Conservation (phyloP, 2,329 filamentous ascomycete genomes). For the Tolypocladium paradoxum region DNA sequence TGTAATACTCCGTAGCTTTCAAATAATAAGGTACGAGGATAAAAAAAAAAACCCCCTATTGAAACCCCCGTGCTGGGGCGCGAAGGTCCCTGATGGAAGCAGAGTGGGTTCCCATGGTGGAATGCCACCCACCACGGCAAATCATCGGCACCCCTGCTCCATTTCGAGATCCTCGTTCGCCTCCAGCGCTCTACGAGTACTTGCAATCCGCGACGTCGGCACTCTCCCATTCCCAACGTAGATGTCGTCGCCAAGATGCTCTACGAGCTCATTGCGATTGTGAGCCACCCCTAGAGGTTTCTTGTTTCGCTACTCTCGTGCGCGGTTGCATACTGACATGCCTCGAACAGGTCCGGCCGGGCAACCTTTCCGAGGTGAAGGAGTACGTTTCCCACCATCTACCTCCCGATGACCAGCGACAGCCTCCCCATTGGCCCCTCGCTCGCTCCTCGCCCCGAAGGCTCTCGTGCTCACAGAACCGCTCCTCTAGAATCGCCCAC, state of each 20-base stretch:
- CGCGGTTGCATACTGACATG: constrained; percentile 7
- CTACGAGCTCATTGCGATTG: constrained; percentile 95
- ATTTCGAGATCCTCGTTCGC: constrained; percentile 10
- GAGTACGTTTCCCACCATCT: constrained; percentile 51
- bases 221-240: constrained; percentile 6
- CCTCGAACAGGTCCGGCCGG: constrained; percentile 67
- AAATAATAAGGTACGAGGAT: too few species aligned
- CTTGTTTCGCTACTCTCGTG: neutral
- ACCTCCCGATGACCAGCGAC: constrained; percentile 1
- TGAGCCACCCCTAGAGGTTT: constrained; percentile 32
- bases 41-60: too few species aligned
- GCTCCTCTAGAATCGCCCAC: constrained; percentile 61
- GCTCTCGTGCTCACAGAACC: constrained; percentile 4
- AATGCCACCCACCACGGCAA: neutral
- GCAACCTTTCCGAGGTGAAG: constrained; percentile 84
- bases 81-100: too few species aligned
- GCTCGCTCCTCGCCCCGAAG: neutral
- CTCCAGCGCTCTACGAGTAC: neutral
- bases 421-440: neutral
- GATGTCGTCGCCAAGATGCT: constrained; percentile 55
- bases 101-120: too few species aligned
- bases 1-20: too few species aligned
- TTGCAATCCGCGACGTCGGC: constrained; percentile 7
- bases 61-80: too few species aligned
- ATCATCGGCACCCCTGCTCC: constrained; percentile 4